These are phyloP conservation scores for Psilocybe cyanescens DNA, from an alignment of 768 basidiomycete species.

Conservation along the genomic window DNA sequence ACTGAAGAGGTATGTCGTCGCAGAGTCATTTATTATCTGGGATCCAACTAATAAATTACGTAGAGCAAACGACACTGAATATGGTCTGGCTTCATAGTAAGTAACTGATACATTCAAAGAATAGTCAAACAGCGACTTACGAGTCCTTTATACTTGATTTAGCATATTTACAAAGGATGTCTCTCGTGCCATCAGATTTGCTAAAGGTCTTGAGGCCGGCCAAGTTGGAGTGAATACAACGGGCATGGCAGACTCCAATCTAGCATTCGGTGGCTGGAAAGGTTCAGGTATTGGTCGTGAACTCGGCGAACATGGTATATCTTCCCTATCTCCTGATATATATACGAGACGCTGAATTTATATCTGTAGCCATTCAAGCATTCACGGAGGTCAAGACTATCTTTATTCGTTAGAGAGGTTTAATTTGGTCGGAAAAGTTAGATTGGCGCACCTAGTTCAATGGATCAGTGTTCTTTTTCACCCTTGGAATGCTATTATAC, in stretches of 20 bases:
- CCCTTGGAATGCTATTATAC: too few species aligned
- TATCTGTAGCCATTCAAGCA: neutral
- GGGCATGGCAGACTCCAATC: neutral
- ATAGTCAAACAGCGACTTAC: neutral
- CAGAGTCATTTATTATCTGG: neutral
- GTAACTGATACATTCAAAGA: neutral
- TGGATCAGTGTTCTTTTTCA: too few species aligned
- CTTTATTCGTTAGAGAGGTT: neutral
- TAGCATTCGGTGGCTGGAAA: neutral
- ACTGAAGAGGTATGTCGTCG: constrained; percentile 34
- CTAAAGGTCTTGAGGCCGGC: neutral
- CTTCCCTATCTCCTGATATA: too few species aligned
- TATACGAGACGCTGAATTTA: neutral
- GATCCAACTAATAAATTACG: too few species aligned
- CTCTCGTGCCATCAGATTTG: neutral
- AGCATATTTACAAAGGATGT: neutral
- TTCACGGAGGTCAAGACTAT: constrained; percentile 4
- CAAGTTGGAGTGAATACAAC: neutral
- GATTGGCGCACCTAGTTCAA: neutral
- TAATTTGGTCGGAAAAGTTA: neutral
- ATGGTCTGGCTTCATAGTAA: constrained; percentile 64
- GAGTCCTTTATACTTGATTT: too few species aligned
- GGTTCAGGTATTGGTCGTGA: neutral
- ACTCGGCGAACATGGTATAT: neutral
- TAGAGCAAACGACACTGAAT: constrained; percentile 73